phyloP scores from a whole-genome alignment of 2,329 filamentous ascomycete species.

The Gnomoniopsis sp. region DNA sequence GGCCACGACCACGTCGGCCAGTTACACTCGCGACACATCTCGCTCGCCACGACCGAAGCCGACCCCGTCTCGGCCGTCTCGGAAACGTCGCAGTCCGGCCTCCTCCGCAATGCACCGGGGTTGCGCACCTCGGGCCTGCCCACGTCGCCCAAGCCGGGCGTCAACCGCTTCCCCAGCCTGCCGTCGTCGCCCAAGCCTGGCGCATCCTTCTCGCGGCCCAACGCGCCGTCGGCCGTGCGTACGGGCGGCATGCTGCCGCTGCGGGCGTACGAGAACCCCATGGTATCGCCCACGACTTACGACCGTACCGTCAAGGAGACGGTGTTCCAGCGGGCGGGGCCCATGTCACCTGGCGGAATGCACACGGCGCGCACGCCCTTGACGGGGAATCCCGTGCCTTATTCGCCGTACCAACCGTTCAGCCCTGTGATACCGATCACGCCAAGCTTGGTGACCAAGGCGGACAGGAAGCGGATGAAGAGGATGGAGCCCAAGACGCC shows the following conservation, averaged over 20 bases:
- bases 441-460: conserved; percentile 67
- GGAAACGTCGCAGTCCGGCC: conserved; percentile 46
- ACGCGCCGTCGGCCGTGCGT: conserved; percentile 52
- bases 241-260: conserved; percentile 56
- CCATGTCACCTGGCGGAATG: conserved; percentile 49
- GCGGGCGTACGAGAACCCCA: conserved; percentile 57
- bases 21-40: conserved; percentile 34
- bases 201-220: conserved; percentile 45
- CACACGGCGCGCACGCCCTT: conserved; percentile 55
- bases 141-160: conserved; percentile 45
- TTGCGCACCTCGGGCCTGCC: conserved; percentile 38
- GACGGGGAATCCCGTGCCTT: conserved; percentile 62
- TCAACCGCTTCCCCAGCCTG: conserved; percentile 37
- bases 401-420: conserved; percentile 77
- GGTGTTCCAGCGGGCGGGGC: conserved; percentile 55
- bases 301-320: conserved; percentile 56
- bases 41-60: conserved; percentile 36
- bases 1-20: conserved; percentile 1
- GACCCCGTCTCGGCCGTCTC: conserved; percentile 52
- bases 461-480: conserved; percentile 67
- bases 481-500: conserved; percentile 62
- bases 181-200: conserved; percentile 47
- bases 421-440: conserved; percentile 74
- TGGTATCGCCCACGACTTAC: conserved; percentile 46
- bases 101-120: conserved; percentile 31